A percentile compares a stretch with the other conserved stretches of the same genome.
phyloP scores from a whole-genome alignment of 2,329 filamentous ascomycete genomes.

The Canariomyces notabilis region DNA sequence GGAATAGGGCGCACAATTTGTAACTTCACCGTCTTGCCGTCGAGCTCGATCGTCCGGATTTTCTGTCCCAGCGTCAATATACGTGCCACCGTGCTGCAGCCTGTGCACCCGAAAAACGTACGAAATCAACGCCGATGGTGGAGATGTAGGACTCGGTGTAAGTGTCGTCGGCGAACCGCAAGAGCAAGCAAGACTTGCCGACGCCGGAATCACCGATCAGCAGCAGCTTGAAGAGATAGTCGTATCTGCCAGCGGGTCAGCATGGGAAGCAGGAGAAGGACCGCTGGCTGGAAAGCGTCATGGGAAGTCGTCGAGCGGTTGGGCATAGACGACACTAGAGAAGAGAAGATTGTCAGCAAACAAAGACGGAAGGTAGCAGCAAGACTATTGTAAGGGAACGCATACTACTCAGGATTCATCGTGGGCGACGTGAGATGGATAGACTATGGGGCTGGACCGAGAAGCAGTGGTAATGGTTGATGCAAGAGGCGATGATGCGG shows the following conservation, averaged over 20 bases:
- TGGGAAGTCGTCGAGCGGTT: neutral
- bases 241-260: conserved; percentile 68
- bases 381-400: neutral
- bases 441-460: conserved; percentile 8
- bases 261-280: conserved; percentile 2
- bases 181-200: conserved; percentile 97
- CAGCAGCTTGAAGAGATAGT: conserved; percentile 99
- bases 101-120: conserved; percentile 46
- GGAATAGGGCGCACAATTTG: conserved; percentile 72
- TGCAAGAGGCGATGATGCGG: conserved; percentile 10
- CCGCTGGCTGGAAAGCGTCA: conserved; percentile 6
- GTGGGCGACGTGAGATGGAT: conserved; percentile 35
- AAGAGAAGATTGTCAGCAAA: conserved; percentile 13
- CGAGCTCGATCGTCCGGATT: conserved; percentile 99
- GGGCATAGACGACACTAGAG: conserved; percentile 1
- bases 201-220: conserved; percentile 99
- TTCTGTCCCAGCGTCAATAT: conserved; percentile 56
- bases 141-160: conserved; percentile 99
- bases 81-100: neutral
- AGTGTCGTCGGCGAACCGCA: conserved; percentile 97
- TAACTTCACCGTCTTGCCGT: conserved; percentile 99
- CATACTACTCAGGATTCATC: conserved; percentile 93
- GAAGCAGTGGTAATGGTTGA: conserved; percentile 9
- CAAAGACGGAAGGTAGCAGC: conserved; percentile 11
- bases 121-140: conserved; percentile 98